Conservation (phyloP, 371 early-diverging fungal species). For the Chytridiales sp. region DNA sequence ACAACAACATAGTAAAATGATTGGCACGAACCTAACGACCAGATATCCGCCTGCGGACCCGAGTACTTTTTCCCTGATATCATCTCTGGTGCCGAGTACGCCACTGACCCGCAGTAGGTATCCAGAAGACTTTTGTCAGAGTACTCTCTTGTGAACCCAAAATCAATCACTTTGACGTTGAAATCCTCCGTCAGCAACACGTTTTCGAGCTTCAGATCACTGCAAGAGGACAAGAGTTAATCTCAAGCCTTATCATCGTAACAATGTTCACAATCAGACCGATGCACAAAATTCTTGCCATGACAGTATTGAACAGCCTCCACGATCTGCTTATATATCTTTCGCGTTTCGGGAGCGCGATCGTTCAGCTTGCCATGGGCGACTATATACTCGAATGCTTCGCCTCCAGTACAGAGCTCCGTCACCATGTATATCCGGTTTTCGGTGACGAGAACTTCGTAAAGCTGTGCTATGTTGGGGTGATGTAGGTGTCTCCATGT, state of each 20-base stretch:
- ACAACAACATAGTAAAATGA: too few species aligned
- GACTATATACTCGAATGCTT: slow-evolving; percentile 68
- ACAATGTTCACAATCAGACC: slow-evolving; percentile 42
- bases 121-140: slow-evolving; percentile 68
- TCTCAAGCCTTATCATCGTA: slow-evolving; percentile 14
- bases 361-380: slow-evolving; percentile 56
- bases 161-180: slow-evolving; percentile 82
- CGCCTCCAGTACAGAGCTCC: slow-evolving; percentile 78
- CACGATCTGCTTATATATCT: slow-evolving; percentile 71
- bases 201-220: slow-evolving; percentile 87
- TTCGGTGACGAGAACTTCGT: slow-evolving; percentile 83
- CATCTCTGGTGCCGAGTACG: slow-evolving; percentile 86
- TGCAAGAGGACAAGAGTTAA: slow-evolving; percentile 29
- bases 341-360: slow-evolving; percentile 54
- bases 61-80: slow-evolving; percentile 73
- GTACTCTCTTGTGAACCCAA: slow-evolving; percentile 81
- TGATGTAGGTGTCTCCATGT: slow-evolving; percentile 82
- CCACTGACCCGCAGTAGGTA: slow-evolving; percentile 81
- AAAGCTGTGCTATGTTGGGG: slow-evolving; percentile 80
- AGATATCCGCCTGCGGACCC: slow-evolving; percentile 83
- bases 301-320: slow-evolving; percentile 79
- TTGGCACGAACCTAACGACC: slow-evolving; percentile 84
- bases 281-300: slow-evolving; percentile 71
- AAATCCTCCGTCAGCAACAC: slow-evolving; percentile 71
- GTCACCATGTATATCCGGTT: slow-evolving; percentile 77